Evolutionary conservation across 2,329 filamentous ascomycete species (phyloP).

Genomic region (Botrytis cinerea): DNA sequence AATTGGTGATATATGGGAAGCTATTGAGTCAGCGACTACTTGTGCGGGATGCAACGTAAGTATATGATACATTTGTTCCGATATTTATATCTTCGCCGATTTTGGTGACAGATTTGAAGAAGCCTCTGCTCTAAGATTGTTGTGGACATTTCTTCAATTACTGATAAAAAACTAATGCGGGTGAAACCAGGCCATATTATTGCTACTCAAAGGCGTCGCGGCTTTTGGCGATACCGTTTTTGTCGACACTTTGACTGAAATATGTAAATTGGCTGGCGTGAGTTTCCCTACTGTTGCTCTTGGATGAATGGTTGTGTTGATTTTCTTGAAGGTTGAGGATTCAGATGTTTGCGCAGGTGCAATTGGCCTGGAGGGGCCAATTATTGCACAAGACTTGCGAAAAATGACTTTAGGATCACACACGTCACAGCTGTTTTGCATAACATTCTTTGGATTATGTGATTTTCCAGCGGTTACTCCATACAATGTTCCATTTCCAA

Average conservation of each 20-base stretch:
- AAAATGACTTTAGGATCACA: constrained; percentile 51
- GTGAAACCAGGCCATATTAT: constrained; percentile 39
- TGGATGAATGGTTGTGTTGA: background rate
- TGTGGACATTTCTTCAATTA: background rate
- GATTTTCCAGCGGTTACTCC: constrained; percentile 42
- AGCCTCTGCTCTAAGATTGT: background rate
- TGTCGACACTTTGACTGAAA: constrained; percentile 43
- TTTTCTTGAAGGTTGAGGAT: constrained; percentile 32
- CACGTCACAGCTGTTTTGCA: constrained; percentile 55
- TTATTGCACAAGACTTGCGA: constrained; percentile 53
- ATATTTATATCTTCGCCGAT: background rate
- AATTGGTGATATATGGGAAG: constrained; percentile 17
- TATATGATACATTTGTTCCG: background rate
- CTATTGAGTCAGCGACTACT: constrained; percentile 20
- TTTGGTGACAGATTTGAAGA: background rate
- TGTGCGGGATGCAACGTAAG: constrained; percentile 25
- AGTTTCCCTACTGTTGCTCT: constrained; percentile 27
- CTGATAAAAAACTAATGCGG: background rate
- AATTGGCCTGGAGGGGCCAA: constrained; percentile 54
- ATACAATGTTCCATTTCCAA: constrained; percentile 42
- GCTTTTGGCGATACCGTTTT: constrained; percentile 48
- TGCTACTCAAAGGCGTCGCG: constrained; percentile 49
- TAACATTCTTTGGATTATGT: constrained; percentile 51
- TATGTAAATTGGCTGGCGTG: constrained; percentile 39
- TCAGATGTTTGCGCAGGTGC: constrained; percentile 47